phyloP scores from a whole-genome alignment of 1,284 basidiomycete species.

The Vanrija humicola region DNA sequence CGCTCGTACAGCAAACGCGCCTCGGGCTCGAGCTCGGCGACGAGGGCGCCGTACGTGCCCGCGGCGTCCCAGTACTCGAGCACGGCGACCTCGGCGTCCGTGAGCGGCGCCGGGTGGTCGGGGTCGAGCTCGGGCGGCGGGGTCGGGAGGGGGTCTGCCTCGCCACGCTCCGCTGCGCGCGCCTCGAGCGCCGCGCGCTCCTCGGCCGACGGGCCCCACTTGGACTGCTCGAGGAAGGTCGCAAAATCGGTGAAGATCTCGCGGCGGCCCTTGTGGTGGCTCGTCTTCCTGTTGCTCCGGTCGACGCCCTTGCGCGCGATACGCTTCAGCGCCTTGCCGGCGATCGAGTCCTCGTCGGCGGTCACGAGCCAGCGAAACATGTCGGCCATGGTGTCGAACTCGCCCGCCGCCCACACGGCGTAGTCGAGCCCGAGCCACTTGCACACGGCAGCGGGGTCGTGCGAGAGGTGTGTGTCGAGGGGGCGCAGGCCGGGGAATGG shows the following conservation, averaged over 20 bases:
- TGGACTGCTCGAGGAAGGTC: too few species aligned
- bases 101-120: slow-evolving; percentile 14
- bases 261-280: too few species aligned
- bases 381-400: not conserved
- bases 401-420: not conserved
- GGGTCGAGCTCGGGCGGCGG: slow-evolving; percentile 9
- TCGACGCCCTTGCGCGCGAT: not conserved
- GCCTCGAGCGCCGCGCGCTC: too few species aligned
- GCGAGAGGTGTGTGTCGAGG: slow-evolving; percentile 25
- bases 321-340: not conserved
- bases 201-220: too few species aligned
- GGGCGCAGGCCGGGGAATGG: slow-evolving; percentile 22
- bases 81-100: slow-evolving; percentile 6
- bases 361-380: slow-evolving; percentile 4
- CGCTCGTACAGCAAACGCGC: not conserved
- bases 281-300: too few species aligned
- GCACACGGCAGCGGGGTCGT: slow-evolving; percentile 21
- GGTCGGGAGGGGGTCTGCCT: not conserved
- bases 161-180: too few species aligned
- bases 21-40: not conserved
- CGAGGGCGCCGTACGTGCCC: slow-evolving; percentile 10
- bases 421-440: slow-evolving; percentile 29
- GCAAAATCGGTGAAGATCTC: too few species aligned
- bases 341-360: not conserved
- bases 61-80: slow-evolving; percentile 24